A percentile compares a stretch with the other conserved stretches of the same genome.
phyloP scores from a whole-genome alignment of 73 alveolate species.

The Uronychia binucleata region DNA sequence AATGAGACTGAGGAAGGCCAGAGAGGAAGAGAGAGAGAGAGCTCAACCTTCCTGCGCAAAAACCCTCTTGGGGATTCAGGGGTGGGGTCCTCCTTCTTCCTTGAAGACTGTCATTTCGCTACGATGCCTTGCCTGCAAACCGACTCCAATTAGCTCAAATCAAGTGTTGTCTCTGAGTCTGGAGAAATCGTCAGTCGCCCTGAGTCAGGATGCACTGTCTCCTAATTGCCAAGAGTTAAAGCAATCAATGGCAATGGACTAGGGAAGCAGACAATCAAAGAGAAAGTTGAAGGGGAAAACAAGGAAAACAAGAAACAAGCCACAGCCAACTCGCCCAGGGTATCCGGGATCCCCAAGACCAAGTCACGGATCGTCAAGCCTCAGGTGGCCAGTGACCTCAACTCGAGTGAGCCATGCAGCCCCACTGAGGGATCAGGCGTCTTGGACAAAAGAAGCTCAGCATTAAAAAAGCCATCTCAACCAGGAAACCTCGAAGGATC shows the following conservation, averaged over 20 bases:
- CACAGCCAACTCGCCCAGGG: background rate
- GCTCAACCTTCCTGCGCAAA: background rate
- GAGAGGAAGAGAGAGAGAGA: background rate
- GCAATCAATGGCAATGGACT: background rate
- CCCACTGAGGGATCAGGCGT: too few relatives aligned
- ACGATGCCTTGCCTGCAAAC: too few relatives aligned
- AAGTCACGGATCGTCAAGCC: too few relatives aligned
- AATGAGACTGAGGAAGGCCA: background rate
- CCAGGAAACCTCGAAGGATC: too few relatives aligned
- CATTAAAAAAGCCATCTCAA: too few relatives aligned
- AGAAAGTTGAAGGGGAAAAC: background rate
- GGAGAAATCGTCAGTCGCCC: background rate
- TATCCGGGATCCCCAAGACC: background rate
- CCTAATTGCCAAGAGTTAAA: background rate
- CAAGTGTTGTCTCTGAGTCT: background rate
- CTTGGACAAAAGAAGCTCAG: too few relatives aligned
- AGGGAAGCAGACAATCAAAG: background rate
- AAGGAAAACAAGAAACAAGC: background rate
- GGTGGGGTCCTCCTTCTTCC: background rate
- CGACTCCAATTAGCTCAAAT: background rate
- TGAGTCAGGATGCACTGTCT: too few relatives aligned
- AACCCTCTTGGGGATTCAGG: background rate
- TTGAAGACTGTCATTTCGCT: too few relatives aligned
- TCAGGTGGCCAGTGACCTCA: too few relatives aligned
- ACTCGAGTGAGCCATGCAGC: too few relatives aligned